Conservation (phyloP, 768 basidiomycete species). For the Pleurotus salmoneostramineus region DNA sequence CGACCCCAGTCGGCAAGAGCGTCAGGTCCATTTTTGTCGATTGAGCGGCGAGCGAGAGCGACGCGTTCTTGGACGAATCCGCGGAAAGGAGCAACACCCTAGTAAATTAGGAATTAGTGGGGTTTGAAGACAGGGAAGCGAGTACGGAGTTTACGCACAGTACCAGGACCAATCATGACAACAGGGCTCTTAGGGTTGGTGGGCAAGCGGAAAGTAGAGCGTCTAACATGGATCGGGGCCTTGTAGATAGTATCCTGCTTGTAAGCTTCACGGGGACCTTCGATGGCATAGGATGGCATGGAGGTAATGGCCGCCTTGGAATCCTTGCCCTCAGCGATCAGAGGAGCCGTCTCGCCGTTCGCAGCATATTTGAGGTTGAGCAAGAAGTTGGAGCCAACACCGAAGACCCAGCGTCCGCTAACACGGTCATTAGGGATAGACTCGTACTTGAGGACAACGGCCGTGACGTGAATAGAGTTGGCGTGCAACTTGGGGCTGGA, state of each 20-base stretch:
- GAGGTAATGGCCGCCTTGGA: slow-evolving; percentile 34
- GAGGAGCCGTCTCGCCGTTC: slow-evolving; percentile 50
- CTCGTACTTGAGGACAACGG: slow-evolving; percentile 92
- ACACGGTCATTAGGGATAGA: slow-evolving; percentile 52
- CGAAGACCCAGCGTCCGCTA: slow-evolving; percentile 68
- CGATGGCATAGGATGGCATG: slow-evolving; percentile 76
- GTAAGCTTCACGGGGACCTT: slow-evolving; percentile 88
- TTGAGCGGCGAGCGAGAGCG: slow-evolving; percentile 88
- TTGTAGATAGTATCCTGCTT: slow-evolving; percentile 68
- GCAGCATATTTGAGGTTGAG: slow-evolving; percentile 84
- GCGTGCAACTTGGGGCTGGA: slow-evolving; percentile 92
- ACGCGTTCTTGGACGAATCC: slow-evolving; percentile 98
- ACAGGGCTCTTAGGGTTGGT: slow-evolving; percentile 98
- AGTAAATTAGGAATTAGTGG: background rate
- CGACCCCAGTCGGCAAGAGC: slow-evolving; percentile 94
- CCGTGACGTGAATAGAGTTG: slow-evolving; percentile 90
- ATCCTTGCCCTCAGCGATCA: slow-evolving; percentile 29
- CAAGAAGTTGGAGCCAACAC: slow-evolving; percentile 93
- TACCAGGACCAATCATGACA: slow-evolving; percentile 99
- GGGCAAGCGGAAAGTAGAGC: slow-evolving; percentile 95
- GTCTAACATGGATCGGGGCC: slow-evolving; percentile 89
- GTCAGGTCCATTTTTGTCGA: slow-evolving; percentile 93
- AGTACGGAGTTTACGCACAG: slow-evolving; percentile 50
- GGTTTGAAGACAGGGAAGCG: background rate
- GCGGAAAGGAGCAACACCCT: slow-evolving; percentile 99